Percentiles rank a stretch among this genome's conserved stretches.
These are phyloP conservation scores for Eutrema heterophyllum DNA, from an alignment of 345 rosid species.

Conservation along the genomic window DNA sequence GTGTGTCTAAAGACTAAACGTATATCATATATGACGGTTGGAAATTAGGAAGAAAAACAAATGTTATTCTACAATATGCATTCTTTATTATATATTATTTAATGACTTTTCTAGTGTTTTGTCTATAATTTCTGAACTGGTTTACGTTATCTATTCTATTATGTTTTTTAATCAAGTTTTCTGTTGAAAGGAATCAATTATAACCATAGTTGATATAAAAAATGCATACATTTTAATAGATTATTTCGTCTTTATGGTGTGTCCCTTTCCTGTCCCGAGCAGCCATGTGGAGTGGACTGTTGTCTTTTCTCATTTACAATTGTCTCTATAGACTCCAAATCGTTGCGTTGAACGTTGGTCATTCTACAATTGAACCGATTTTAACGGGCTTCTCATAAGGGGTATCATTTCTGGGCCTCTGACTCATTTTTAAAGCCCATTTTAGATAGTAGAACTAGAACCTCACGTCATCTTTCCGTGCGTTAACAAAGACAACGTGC, in stretches of 20 bases:
- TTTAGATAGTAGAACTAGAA: background rate
- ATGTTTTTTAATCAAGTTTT: background rate
- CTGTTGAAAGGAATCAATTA: constrained; percentile 3
- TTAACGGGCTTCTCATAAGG: background rate
- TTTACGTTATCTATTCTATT: background rate
- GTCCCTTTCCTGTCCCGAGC: constrained; percentile 4
- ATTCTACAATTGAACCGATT: background rate
- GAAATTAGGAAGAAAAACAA: background rate
- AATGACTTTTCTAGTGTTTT: background rate
- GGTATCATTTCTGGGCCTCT: background rate
- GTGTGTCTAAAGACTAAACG: too few species aligned
- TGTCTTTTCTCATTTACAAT: background rate
- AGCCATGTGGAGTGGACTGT: constrained; percentile 16
- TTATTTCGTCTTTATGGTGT: background rate
- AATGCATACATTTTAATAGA: background rate
- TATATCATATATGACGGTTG: too few species aligned
- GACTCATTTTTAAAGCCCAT: background rate
- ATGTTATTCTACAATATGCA: background rate
- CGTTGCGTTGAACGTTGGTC: constrained; percentile 9
- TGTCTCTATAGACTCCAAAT: background rate
- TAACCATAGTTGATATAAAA: background rate
- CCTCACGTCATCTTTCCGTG: background rate
- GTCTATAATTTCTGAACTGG: background rate
- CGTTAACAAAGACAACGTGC: background rate
- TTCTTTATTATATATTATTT: background rate